Conservation (phyloP, 257 asterid species). For the Prunella vulgaris region DNA sequence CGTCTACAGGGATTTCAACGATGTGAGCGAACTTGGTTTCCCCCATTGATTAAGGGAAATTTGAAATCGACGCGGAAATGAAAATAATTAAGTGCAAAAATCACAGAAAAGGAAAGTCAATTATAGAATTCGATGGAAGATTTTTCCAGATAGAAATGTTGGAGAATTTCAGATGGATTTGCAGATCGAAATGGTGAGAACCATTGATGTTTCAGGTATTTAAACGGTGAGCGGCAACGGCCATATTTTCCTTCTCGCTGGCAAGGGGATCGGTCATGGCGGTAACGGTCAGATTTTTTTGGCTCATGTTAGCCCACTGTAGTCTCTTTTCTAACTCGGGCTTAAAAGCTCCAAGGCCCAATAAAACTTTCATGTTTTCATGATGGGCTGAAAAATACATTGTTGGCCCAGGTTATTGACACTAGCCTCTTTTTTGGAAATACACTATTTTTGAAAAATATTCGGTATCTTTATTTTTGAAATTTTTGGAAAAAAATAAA, state of each 20-base stretch:
- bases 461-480: no score
- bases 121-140: slow-evolving; percentile 5
- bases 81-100: background rate
- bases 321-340: background rate
- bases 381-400: background rate
- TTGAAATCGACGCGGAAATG: background rate
- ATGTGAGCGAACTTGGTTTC: slow-evolving; percentile 68
- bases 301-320: background rate
- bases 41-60: slow-evolving; percentile 39
- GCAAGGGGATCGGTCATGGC: slow-evolving; percentile 7
- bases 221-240: slow-evolving; percentile 57
- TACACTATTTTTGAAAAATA: no score
- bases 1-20: slow-evolving; percentile 67
- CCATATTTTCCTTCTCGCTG: slow-evolving; percentile 39
- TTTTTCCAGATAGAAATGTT: slow-evolving; percentile 6
- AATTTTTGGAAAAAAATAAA: no score
- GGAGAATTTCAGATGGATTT: background rate
- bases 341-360: background rate
- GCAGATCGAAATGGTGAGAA: slow-evolving; percentile 25
- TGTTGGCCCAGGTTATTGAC: no score
- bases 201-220: slow-evolving; percentile 33
- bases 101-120: background rate
- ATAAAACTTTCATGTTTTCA: background rate
- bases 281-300: slow-evolving; percentile 35
- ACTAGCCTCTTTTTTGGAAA: no score